Percentiles rank a stretch among this genome's conserved stretches.
phyloP scores from a whole-genome alignment of 2,329 filamentous ascomycete genomes.

The Aspergillus hortae region DNA sequence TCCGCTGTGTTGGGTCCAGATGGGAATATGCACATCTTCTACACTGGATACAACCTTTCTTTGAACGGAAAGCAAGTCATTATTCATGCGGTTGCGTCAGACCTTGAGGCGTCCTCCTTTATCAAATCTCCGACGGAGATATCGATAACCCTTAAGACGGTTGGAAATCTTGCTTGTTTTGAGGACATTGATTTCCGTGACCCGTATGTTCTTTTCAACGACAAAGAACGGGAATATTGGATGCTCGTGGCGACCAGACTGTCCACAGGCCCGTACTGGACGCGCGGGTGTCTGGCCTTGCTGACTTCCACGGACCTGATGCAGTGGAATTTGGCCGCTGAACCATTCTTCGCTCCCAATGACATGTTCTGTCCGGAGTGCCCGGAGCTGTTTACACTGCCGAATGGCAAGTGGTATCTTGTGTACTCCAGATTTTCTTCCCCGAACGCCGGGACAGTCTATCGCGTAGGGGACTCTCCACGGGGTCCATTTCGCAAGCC shows the following conservation, averaged over 20 bases:
- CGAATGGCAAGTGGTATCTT: conserved; percentile 3
- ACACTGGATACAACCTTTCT: not conserved
- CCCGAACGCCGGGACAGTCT: not conserved
- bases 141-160: not conserved
- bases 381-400: not conserved
- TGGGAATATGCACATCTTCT: conserved; percentile 1
- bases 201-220: not conserved
- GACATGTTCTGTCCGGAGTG: conserved; percentile 3
- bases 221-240: not conserved
- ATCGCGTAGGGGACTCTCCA: not conserved
- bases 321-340: not conserved
- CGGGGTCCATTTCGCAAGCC: conserved; percentile 1
- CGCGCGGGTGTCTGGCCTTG: not conserved
- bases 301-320: not conserved
- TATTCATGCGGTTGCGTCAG: not conserved
- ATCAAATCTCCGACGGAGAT: not conserved
- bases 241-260: not conserved
- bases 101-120: not conserved
- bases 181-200: not conserved
- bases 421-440: not conserved
- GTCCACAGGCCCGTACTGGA: not conserved
- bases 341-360: conserved; percentile 1
- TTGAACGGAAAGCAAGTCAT: not conserved
- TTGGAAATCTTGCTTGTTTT: not conserved
- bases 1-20: not conserved